Evolutionary conservation across 768 basidiomycete species (phyloP), one percentile per base, ranked within the genome.

Genomic region (Asterophora parasitica): DNA sequence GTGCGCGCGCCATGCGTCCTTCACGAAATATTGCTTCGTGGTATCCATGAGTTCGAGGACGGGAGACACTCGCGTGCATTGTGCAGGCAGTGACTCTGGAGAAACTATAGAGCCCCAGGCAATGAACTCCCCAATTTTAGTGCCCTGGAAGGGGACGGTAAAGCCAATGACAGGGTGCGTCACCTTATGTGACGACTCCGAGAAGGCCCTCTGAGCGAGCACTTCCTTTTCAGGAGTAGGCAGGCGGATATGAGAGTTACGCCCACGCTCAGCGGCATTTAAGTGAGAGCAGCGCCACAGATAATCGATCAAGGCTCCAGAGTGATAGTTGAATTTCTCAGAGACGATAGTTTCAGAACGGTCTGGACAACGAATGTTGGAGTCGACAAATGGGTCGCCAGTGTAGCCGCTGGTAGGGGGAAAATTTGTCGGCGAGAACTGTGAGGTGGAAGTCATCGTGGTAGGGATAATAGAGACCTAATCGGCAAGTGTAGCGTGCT

Each of bases 261-360:
- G 32, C 1, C 70, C 65, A 1, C 67, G 57, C 8, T 56, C 48
- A 6, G 8, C 37, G 19, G 43, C 35, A 0, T 53, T 51, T 0
- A 56, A 38, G 12, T 58, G 46, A 4, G 56, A 44, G 42, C 64
- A 67, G 4, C 61, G 56, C 58, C 59, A 63, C 2, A 70, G 48
- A 45, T 67, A 69, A 1, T 62, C 53, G n/a, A 58, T 46, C 0
- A 72, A 54, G 0, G 50, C 13, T 6, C 48, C 1, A 11, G 57
- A 58, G 0, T 62, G 46, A 30, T 60, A 61, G 37, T 64, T 38
- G 53, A 71, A 67, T 0, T 36, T 15, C 15, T 51, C 45, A 0
- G 67, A 58, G 3, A 67, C 65, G 13, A 70, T 54, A 1, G 53
- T 57, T 8, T 67, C 71, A 8, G 65, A 52, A 1, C 68, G 60